Evolutionary conservation across 345 rosid genomes (phyloP).

Genomic region (Mangifera indica): DNA sequence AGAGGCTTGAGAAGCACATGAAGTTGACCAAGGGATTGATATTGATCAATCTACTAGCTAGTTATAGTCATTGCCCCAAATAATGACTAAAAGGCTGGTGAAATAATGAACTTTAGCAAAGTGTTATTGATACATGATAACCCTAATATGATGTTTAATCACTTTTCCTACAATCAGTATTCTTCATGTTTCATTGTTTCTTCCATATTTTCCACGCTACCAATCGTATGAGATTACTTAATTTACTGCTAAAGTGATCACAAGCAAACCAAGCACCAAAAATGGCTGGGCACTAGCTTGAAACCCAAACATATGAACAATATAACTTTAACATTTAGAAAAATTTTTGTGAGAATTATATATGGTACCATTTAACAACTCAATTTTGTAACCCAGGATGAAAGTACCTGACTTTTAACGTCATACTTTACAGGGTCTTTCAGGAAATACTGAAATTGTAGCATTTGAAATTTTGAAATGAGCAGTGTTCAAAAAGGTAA

Average conservation of each 20-base stretch:
- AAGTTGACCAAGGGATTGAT: not conserved
- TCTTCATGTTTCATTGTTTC: not conserved
- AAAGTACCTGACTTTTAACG: conserved; percentile 87
- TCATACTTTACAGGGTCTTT: conserved; percentile 95
- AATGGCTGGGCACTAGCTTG: conserved; percentile 99
- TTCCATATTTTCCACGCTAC: not conserved
- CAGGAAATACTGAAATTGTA: conserved; percentile 89
- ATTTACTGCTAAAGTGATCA: conserved; percentile 90
- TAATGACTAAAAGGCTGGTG: too few relatives aligned
- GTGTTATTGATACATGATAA: not conserved
- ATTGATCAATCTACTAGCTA: not conserved
- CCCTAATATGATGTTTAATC: not conserved
- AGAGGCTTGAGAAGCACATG: not conserved
- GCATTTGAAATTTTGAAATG: not conserved
- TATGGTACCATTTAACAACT: not conserved
- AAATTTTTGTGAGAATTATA: too few relatives aligned
- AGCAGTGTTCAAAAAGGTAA: not conserved
- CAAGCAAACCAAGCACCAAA: conserved; percentile 83
- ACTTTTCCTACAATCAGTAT: not conserved
- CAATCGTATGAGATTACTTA: conserved; percentile 20
- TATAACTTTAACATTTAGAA: not conserved
- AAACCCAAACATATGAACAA: not conserved
- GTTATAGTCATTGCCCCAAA: not conserved
- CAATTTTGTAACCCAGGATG: not conserved
- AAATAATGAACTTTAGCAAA: not conserved